These are phyloP conservation scores for Glomus cerebriforme DNA, from an alignment of 192 early-diverging fungal genomes.

Conservation along the genomic window DNA sequence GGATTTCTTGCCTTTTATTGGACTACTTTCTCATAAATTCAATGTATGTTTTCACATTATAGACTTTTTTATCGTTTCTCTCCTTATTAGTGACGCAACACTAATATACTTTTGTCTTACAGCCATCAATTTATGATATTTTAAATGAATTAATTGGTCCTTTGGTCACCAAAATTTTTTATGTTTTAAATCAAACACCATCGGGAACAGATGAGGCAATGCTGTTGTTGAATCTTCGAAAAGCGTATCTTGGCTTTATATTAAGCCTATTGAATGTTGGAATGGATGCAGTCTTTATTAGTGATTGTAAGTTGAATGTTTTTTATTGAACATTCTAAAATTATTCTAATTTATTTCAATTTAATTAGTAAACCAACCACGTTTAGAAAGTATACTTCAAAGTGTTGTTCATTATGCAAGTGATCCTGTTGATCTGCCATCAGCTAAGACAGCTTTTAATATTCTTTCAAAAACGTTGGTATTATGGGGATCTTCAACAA, in stretches of 20 bases:
- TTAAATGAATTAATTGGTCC: constrained; percentile 79
- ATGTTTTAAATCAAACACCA: constrained; percentile 79
- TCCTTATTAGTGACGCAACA: constrained; percentile 6
- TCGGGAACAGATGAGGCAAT: constrained; percentile 87
- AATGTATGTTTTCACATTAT: constrained; percentile 57
- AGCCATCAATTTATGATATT: constrained; percentile 65
- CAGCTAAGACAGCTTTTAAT: constrained; percentile 69
- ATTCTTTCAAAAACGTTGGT: constrained; percentile 68
- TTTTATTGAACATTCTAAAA: constrained; percentile 36
- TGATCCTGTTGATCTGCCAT: constrained; percentile 60
- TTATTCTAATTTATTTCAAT: constrained; percentile 38
- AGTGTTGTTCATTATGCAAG: constrained; percentile 67
- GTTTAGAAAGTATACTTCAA: constrained; percentile 64
- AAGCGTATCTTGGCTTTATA: constrained; percentile 81
- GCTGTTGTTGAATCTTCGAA: constrained; percentile 74
- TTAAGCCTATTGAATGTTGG: constrained; percentile 78
- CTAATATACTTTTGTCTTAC: background rate
- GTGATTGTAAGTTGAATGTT: constrained; percentile 58
- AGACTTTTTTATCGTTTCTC: constrained; percentile 28
- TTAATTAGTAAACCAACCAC: constrained; percentile 58
- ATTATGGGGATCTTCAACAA: constrained; percentile 55
- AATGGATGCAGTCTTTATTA: constrained; percentile 75
- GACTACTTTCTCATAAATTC: constrained; percentile 86
- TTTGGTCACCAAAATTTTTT: constrained; percentile 79
- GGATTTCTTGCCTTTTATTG: constrained; percentile 86